These are phyloP conservation scores for Penicillium polonicum DNA, from an alignment of 2,329 filamentous ascomycete genomes.

Conservation along the genomic window DNA sequence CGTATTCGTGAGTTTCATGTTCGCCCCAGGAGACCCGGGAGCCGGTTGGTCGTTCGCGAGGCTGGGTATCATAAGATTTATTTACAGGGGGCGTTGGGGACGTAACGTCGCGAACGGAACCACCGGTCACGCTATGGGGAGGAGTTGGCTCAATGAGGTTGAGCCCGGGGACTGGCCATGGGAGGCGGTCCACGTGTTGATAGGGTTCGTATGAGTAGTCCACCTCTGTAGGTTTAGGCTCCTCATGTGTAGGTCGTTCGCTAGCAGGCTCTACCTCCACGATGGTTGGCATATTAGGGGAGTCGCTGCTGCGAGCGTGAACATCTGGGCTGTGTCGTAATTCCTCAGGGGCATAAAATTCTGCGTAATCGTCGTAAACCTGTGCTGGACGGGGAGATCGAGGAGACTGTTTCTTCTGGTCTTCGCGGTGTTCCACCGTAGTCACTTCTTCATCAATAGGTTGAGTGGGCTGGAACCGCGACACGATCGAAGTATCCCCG, in stretches of 20 bases:
- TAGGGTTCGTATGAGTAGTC: slow-evolving; percentile 19
- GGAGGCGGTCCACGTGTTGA: slow-evolving; percentile 25
- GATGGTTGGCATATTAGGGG: slow-evolving; percentile 29
- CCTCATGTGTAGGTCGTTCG: slow-evolving; percentile 19
- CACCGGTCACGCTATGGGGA: slow-evolving; percentile 48
- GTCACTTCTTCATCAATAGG: slow-evolving; percentile 21
- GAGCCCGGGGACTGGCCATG: slow-evolving; percentile 53
- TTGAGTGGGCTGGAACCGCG: slow-evolving; percentile 23
- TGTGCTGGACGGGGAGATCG: slow-evolving; percentile 33
- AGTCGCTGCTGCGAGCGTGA: slow-evolving; percentile 21
- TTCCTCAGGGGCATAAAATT: slow-evolving; percentile 45
- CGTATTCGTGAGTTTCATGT: slow-evolving; percentile 64
- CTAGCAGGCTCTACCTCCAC: slow-evolving; percentile 34
- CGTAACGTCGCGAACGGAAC: slow-evolving; percentile 34
- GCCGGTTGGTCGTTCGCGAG: slow-evolving; percentile 44
- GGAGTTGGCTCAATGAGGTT: slow-evolving; percentile 60
- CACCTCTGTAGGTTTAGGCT: neutral
- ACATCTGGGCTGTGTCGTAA: slow-evolving; percentile 42
- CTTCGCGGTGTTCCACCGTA: slow-evolving; percentile 12
- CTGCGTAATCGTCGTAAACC: slow-evolving; percentile 43
- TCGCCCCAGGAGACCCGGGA: slow-evolving; percentile 66
- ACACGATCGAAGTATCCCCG: slow-evolving; percentile 26
- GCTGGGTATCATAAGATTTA: slow-evolving; percentile 46
- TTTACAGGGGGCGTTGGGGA: slow-evolving; percentile 39
- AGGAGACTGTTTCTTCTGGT: slow-evolving; percentile 30